Percentiles rank a stretch among this genome's conserved stretches.
Conservation (phyloP, 441 rosid genomes). For the Rhodomyrtus psidioides region DNA sequence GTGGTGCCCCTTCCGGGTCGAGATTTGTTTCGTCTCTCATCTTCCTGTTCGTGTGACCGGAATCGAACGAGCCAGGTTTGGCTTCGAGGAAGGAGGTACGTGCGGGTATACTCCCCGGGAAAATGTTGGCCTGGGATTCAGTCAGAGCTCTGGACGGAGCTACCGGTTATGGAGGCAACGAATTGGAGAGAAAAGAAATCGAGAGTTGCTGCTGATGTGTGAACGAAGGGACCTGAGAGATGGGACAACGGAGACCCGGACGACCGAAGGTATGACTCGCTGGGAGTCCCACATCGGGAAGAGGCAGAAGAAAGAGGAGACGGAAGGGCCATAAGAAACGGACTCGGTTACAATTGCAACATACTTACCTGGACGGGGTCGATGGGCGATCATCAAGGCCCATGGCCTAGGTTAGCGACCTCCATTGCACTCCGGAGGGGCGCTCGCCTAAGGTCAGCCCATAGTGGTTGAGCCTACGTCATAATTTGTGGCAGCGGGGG, state of each 20-base stretch:
- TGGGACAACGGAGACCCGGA: neutral
- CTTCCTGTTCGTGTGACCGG: neutral
- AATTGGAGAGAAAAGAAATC: neutral
- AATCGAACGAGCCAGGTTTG: neutral
- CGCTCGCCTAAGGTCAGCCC: neutral
- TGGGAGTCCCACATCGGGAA: neutral
- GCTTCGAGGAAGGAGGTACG: neutral
- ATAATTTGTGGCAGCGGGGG: constrained; percentile 66
- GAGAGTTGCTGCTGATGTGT: neutral
- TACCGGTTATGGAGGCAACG: neutral
- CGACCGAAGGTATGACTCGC: neutral
- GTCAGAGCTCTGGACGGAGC: neutral
- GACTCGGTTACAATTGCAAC: neutral
- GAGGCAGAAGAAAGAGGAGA: neutral
- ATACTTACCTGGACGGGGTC: neutral
- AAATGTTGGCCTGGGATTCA: neutral
- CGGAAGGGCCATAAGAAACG: neutral
- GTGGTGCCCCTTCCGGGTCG: neutral
- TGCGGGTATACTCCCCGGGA: neutral
- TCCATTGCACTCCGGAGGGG: neutral
- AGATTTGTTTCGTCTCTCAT: neutral
- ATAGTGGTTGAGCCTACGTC: constrained; percentile 52
- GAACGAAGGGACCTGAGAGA: neutral
- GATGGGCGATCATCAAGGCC: neutral
- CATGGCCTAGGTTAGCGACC: neutral